Base-by-base conservation (phyloP, 2,329 filamentous ascomycete genomes). In the Ophiostoma triangulosporum region DNA sequence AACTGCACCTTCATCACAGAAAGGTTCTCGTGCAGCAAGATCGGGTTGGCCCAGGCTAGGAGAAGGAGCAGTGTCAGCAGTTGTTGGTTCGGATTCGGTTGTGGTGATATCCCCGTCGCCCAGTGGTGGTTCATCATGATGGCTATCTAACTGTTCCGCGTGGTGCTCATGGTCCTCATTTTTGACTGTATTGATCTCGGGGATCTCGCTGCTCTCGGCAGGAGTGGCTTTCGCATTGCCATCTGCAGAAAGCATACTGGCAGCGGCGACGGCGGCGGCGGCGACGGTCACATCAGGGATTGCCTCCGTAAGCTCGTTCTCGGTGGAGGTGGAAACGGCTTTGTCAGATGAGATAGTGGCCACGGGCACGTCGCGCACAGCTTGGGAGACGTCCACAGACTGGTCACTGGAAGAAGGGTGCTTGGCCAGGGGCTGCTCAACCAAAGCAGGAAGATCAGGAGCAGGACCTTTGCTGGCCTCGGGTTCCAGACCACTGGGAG, bases 21-120 rank as follows among this genome's bases (percentile, higher is more conserved):
- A 48, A 48, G 46, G 46, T 48, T 48, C 11, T 48, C 46, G 29
- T 48, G 46, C 46, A 48, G 27, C 17, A 48, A 32, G 29, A 48
- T 33, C 43, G 24, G 22, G 24, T 45, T 45, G 40, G 40, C 9
- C 40, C 40, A 45, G 24, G 43, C 43, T 46, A 48, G 46, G 17
- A 32, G 29, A 31, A 24, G 29, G 46, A 32, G n/a, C 43, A 46
- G 46, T 48, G 46, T 48, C 46, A 48, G 46, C 46, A 48, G 46
- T 32, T 33, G 46, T 48, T 29, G 46, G 27, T 33, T 6, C 27
- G 46, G 46, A 33, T 48, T 48, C 46, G 46, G 29, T 20, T 48
- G 14, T 48, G n/a, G 46, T 48, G 46, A 33, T 33, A 29, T 22
- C 46, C 46, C 46, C 46, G 46, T 48, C 20, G 46, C 7, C 46